Percentiles rank a stretch among this genome's conserved stretches.
These are phyloP conservation scores for Fraxinus greggii DNA, from an alignment of 305 asterid genomes.

Conservation along the genomic window DNA sequence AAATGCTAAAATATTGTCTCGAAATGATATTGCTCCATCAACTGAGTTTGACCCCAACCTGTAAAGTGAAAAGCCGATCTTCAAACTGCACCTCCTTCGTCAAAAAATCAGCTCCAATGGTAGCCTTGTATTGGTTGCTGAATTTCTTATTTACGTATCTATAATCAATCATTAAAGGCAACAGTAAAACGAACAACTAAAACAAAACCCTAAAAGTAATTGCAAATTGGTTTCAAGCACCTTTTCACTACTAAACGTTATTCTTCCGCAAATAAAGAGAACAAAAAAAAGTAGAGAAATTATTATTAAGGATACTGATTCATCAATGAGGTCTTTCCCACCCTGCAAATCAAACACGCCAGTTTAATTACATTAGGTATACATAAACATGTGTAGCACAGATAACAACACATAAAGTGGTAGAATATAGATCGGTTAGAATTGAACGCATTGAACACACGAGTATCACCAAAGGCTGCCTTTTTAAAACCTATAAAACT, in stretches of 20 bases:
- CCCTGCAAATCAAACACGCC: conserved; percentile 50
- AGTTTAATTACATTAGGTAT: background rate
- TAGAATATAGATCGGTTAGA: conserved; percentile 22
- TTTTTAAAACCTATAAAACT: background rate
- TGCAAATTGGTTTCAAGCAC: background rate
- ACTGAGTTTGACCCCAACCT: conserved; percentile 37
- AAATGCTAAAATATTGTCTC: conserved; percentile 11
- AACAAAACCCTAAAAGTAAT: conserved; percentile 7
- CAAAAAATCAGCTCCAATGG: conserved; percentile 76
- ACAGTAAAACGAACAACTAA: conserved; percentile 25
- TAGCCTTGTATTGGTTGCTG: conserved; percentile 80
- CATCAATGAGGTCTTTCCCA: conserved; percentile 83
- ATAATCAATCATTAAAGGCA: conserved; percentile 43
- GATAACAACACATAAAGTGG: background rate
- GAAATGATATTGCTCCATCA: background rate
- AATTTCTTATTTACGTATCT: conserved; percentile 80
- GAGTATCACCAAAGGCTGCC: background rate
- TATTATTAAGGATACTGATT: conserved; percentile 60
- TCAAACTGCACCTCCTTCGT: conserved; percentile 82
- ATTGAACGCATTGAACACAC: conserved; percentile 6
- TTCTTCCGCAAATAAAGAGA: background rate
- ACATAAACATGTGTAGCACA: background rate
- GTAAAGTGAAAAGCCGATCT: conserved; percentile 72
- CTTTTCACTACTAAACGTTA: background rate
- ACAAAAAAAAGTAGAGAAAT: conserved; percentile 3